phyloP scores from a whole-genome alignment of 164 flowering plant genomes.

The Aristolochia contorta region DNA sequence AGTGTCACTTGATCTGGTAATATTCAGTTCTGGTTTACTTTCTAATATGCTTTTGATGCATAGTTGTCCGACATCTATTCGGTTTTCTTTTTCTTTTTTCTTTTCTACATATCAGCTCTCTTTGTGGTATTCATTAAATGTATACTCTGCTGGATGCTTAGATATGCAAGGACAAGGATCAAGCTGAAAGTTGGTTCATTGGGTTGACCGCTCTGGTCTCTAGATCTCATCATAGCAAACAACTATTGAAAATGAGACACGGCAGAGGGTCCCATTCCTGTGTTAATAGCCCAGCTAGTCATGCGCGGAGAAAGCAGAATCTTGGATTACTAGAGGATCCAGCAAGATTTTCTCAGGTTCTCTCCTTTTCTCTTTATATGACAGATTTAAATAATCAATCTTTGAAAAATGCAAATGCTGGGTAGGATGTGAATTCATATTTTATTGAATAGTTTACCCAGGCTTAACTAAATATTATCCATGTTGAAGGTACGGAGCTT shows the following conservation, averaged over 20 bases:
- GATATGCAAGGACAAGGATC: constrained; percentile 67
- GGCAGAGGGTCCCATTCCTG: constrained; percentile 38
- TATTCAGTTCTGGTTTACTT: neutral
- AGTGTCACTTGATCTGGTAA: constrained; percentile 55
- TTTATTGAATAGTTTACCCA: neutral
- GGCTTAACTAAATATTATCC: constrained; percentile 5
- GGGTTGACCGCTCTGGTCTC: constrained; percentile 51
- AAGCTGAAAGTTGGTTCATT: constrained; percentile 49
- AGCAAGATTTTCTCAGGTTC: constrained; percentile 32
- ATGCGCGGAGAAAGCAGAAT: constrained; percentile 38
- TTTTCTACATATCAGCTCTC: too few relatives aligned
- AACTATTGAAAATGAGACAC: constrained; percentile 10
- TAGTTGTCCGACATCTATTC: too few relatives aligned
- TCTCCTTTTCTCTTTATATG: neutral
- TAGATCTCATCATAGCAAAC: constrained; percentile 18
- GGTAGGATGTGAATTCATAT: neutral
- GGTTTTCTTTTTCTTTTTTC: too few relatives aligned
- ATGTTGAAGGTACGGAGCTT: constrained; percentile 44
- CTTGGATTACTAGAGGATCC: constrained; percentile 41
- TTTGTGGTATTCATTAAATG: neutral
- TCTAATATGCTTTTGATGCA: neutral
- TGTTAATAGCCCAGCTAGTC: constrained; percentile 49
- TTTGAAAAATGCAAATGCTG: too few relatives aligned
- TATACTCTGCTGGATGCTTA: constrained; percentile 7
- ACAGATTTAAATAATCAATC: too few relatives aligned